Evolutionary conservation across 1,284 basidiomycete species (phyloP).

Genomic region (Taiwanofungus camphoratus): DNA sequence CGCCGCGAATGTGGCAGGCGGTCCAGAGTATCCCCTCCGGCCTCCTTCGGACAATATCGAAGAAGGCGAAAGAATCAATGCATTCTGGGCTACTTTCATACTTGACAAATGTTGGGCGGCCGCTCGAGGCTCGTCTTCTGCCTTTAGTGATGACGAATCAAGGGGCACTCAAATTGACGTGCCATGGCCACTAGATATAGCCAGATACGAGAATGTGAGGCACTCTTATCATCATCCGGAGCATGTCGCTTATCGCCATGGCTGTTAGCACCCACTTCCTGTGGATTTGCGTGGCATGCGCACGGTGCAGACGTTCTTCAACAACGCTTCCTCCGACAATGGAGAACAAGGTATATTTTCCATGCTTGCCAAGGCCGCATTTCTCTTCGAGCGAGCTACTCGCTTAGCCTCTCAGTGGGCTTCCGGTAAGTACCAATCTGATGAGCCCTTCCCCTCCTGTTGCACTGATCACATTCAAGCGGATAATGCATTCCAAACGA

Average conservation of each 20-base stretch:
- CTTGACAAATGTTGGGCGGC: slow-evolving; percentile 38
- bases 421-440: slow-evolving; percentile 18
- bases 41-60: slow-evolving; percentile 32
- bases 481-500: slow-evolving; percentile 18
- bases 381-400: slow-evolving; percentile 32
- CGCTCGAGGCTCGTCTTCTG: slow-evolving; percentile 31
- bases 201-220: slow-evolving; percentile 26
- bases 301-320: slow-evolving; percentile 30
- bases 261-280: slow-evolving; percentile 18
- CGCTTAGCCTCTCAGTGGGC: slow-evolving; percentile 22
- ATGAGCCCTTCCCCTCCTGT: background rate
- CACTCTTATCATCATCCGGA: background rate
- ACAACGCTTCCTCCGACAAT: slow-evolving; percentile 17
- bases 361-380: slow-evolving; percentile 32
- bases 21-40: slow-evolving; percentile 21
- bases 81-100: slow-evolving; percentile 41
- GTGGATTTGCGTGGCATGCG: slow-evolving; percentile 18
- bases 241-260: background rate
- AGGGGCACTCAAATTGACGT: slow-evolving; percentile 32
- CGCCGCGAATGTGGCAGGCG: slow-evolving; percentile 4
- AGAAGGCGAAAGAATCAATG: slow-evolving; percentile 40
- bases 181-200: slow-evolving; percentile 37
- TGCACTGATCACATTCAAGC: slow-evolving; percentile 5
- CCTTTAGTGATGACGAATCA: slow-evolving; percentile 26
- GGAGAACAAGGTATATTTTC: slow-evolving; percentile 25